Conservation (phyloP, 257 asterid genomes). For the Thymus quinquecostatus region DNA sequence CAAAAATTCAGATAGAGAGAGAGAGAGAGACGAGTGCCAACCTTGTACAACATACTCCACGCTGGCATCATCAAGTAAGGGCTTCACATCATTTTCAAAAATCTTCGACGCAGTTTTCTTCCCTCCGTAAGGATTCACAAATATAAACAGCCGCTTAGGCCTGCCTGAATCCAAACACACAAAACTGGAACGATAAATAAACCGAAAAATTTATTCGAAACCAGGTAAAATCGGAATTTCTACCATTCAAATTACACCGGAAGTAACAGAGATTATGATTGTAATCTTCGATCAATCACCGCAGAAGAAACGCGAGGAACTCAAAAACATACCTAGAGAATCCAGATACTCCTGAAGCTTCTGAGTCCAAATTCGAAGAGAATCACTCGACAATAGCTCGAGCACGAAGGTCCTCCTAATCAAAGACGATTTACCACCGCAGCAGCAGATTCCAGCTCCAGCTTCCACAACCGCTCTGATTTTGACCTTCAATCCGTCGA, state of each 20-base stretch:
- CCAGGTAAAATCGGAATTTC: constrained; percentile 16
- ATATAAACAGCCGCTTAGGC: constrained; percentile 76
- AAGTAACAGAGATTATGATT: not conserved
- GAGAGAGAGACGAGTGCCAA: constrained; percentile 3
- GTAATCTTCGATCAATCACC: constrained; percentile 8
- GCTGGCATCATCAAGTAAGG: constrained; percentile 87
- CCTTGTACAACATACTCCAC: constrained; percentile 73
- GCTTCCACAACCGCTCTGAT: constrained; percentile 55
- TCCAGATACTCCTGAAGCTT: constrained; percentile 62
- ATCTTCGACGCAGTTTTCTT: constrained; percentile 71
- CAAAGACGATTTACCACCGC: constrained; percentile 28
- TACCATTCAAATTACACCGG: constrained; percentile 18
- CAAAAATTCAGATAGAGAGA: not conserved
- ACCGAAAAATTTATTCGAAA: constrained; percentile 1
- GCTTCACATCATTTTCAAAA: constrained; percentile 70
- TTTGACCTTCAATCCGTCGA: constrained; percentile 53
- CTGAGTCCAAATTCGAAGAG: constrained; percentile 58
- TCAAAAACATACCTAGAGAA: constrained; percentile 60
- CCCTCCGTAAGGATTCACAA: constrained; percentile 96
- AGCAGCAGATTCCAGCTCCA: constrained; percentile 54
- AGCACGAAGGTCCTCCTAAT: constrained; percentile 59
- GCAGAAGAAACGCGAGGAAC: not conserved
- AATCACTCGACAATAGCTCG: constrained; percentile 54
- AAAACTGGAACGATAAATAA: constrained; percentile 19
- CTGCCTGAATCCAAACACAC: constrained; percentile 58